Evolutionary conservation across 352 stramenopile genomes (phyloP).

Genomic region (Globisporangium viniferum): DNA sequence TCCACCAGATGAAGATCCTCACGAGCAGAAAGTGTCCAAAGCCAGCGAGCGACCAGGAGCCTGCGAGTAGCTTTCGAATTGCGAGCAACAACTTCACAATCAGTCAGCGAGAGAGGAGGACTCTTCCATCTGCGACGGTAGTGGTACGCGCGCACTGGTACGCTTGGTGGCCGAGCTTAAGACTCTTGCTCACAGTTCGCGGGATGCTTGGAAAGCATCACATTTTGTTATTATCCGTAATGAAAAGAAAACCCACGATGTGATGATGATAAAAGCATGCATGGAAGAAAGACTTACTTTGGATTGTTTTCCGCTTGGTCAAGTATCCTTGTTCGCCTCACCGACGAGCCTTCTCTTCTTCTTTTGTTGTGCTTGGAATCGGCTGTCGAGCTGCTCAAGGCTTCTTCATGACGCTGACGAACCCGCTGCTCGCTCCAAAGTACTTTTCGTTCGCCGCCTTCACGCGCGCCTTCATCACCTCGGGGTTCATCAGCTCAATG

Average conservation of each 20-base stretch:
- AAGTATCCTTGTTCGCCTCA: neutral
- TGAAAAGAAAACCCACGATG: neutral
- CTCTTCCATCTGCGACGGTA: neutral
- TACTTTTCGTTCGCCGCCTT: constrained; percentile 97
- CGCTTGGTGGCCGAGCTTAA: neutral
- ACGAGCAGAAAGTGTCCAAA: neutral
- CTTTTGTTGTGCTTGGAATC: neutral
- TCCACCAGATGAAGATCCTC: neutral
- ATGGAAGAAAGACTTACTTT: neutral
- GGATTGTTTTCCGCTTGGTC: neutral
- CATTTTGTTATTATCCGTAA: neutral
- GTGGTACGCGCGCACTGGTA: neutral
- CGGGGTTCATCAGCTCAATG: constrained; percentile 97
- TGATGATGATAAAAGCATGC: neutral
- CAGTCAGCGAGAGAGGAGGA: neutral
- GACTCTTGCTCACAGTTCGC: neutral
- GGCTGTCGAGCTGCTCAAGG: constrained; percentile 9
- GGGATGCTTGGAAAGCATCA: neutral
- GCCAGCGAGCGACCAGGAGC: neutral
- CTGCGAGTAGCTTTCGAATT: neutral
- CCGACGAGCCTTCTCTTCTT: neutral
- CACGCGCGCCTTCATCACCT: constrained; percentile 90
- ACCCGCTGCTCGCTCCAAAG: constrained; percentile 94
- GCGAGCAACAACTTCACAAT: neutral
- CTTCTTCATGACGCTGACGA: constrained; percentile 93